These are phyloP conservation scores for Aureobasidium sp. DNA, from an alignment of 2,329 filamentous ascomycete species.

Conservation along the genomic window DNA sequence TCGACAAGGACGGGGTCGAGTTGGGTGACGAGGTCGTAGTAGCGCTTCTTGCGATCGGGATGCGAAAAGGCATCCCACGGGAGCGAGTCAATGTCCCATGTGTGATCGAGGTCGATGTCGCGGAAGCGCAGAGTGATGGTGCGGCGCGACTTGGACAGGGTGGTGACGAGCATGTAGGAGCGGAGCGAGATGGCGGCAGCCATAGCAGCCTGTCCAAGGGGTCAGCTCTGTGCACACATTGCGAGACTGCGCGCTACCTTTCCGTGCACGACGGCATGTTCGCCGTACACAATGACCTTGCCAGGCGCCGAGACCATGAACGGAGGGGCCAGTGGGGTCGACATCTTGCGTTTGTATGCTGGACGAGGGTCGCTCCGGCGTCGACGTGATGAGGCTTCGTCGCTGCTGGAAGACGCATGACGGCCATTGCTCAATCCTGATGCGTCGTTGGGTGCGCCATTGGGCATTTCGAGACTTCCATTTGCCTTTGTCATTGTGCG, in stretches of 20 bases:
- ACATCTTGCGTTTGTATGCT: constrained; percentile 14
- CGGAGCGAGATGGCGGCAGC: constrained; percentile 90
- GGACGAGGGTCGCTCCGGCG: background rate
- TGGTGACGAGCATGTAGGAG: constrained; percentile 93
- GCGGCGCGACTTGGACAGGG: constrained; percentile 83
- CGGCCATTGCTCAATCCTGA: background rate
- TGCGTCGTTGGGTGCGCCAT: background rate
- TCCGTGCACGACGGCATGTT: constrained; percentile 95
- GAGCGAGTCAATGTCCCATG: constrained; percentile 87
- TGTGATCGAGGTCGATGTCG: constrained; percentile 82
- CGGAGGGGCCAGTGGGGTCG: constrained; percentile 30
- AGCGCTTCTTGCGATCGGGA: constrained; percentile 83
- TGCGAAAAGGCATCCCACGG: constrained; percentile 79
- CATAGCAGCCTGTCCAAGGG: constrained; percentile 63
- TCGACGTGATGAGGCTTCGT: background rate
- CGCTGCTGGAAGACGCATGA: constrained; percentile 7
- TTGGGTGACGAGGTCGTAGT: constrained; percentile 74
- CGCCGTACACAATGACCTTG: constrained; percentile 96
- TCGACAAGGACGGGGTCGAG: constrained; percentile 77
- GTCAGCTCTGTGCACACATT: background rate
- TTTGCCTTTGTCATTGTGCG: constrained; percentile 10
- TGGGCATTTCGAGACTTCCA: constrained; percentile 1
- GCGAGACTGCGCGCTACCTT: constrained; percentile 68
- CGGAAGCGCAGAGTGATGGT: constrained; percentile 84
- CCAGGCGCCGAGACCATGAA: constrained; percentile 98